phyloP scores from a whole-genome alignment of 169 alveolate genomes.

The Plasmodium gaboni region DNA sequence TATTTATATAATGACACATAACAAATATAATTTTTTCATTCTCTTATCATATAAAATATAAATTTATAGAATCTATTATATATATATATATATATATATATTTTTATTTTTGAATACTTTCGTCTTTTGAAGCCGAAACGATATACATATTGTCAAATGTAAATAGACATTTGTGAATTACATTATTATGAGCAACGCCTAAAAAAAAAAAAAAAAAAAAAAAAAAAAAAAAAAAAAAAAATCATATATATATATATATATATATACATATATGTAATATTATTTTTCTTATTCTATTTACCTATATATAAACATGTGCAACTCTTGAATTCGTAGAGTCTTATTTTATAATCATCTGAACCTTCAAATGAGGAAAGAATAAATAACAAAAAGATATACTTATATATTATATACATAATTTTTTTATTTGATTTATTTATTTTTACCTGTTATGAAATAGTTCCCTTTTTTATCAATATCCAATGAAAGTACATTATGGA shows the following conservation, averaged over 20 bases:
- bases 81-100: background rate
- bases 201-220: background rate
- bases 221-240: background rate
- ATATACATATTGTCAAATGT: conserved; percentile 56
- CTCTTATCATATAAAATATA: too few species aligned
- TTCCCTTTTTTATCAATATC: conserved; percentile 55
- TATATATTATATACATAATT: background rate
- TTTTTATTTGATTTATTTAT: background rate
- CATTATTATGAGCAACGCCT: conserved; percentile 64
- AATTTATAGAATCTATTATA: background rate
- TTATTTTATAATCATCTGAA: conserved; percentile 48
- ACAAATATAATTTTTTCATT: background rate
- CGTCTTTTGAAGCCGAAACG: conserved; percentile 56
- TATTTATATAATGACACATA: background rate
- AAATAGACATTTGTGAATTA: conserved; percentile 55
- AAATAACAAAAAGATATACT: background rate
- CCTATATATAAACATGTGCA: conserved; percentile 71
- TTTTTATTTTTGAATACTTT: conserved; percentile 28
- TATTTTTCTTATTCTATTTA: background rate
- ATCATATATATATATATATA: background rate
- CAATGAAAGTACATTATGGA: conserved; percentile 47
- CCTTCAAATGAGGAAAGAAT: conserved; percentile 14
- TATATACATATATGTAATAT: background rate
- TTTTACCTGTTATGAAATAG: conserved; percentile 57
- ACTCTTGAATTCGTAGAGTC: conserved; percentile 60